Conservation (phyloP, 257 asterid species). For the Petunia secreta region DNA sequence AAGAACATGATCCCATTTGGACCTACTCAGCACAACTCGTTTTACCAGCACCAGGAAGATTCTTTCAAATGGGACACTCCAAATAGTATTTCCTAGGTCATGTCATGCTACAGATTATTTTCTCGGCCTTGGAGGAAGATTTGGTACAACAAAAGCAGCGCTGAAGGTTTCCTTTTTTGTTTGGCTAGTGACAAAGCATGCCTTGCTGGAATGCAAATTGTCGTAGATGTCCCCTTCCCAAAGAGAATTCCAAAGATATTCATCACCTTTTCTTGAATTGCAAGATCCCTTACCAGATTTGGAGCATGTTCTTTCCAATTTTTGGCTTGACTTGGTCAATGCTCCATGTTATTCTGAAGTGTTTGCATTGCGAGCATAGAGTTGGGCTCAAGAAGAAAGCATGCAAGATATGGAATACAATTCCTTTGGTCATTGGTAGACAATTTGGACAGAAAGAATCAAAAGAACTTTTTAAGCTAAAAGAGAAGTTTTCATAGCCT, state of each 20-base stretch:
- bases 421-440: not conserved
- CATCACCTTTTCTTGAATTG: not conserved
- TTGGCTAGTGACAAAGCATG: no score
- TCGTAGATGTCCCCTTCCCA: not conserved
- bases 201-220: not conserved
- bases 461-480: no score
- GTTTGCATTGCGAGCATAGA: not conserved
- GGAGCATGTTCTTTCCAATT: not conserved
- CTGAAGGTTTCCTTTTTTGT: not conserved
- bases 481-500: no score
- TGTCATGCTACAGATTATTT: not conserved
- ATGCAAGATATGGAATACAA: slow-evolving; percentile 4
- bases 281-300: slow-evolving; percentile 9
- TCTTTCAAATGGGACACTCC: no score
- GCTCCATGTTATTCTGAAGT: not conserved
- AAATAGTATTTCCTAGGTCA: no score
- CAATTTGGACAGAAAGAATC: not conserved
- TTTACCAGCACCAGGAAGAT: no score
- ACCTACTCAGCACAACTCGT: no score
- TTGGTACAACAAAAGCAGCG: slow-evolving; percentile 1
- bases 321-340: not conserved
- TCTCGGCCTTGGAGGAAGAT: not conserved
- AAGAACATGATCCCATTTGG: no score
- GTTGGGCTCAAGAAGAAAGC: not conserved
- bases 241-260: not conserved